Evolutionary conservation across 371 early-diverging fungal species (phyloP).

Genomic region (Syncephalis plumigaleata): DNA sequence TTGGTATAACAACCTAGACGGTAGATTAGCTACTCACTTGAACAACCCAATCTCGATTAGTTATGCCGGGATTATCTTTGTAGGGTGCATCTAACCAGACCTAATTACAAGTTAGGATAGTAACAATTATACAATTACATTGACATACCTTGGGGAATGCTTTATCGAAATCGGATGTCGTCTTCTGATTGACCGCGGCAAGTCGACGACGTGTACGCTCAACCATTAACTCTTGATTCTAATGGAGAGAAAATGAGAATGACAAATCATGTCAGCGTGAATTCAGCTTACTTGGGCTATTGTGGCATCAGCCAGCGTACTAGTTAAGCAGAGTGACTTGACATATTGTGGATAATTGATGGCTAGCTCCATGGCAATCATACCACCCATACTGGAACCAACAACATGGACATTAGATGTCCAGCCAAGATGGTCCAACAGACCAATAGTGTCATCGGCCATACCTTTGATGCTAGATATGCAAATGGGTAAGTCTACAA

Average conservation of each 20-base stretch:
- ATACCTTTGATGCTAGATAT: slow-evolving; percentile 32
- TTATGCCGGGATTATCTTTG: background rate
- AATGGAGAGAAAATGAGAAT: background rate
- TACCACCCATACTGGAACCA: slow-evolving; percentile 66
- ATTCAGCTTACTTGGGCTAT: background rate
- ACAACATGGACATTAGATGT: slow-evolving; percentile 32
- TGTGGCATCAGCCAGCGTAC: background rate
- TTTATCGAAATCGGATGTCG: too few species aligned
- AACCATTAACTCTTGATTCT: slow-evolving; percentile 22
- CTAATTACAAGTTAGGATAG: too few species aligned
- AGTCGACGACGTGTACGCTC: too few species aligned
- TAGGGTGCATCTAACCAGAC: background rate
- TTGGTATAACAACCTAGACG: background rate
- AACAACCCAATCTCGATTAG: background rate
- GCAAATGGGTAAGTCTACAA: too few species aligned
- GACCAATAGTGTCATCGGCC: slow-evolving; percentile 41
- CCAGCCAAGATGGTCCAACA: slow-evolving; percentile 50
- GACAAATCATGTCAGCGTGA: background rate
- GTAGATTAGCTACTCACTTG: background rate
- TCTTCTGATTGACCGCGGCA: too few species aligned
- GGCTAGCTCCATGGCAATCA: slow-evolving; percentile 44
- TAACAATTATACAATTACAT: too few species aligned
- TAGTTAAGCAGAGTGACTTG: slow-evolving; percentile 1
- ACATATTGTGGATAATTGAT: slow-evolving; percentile 12
- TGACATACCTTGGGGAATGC: too few species aligned